Evolutionary conservation across 1,284 basidiomycete species (phyloP), one percentile per base, ranked within the genome.

Genomic region (Tilletiaria anomala): DNA sequence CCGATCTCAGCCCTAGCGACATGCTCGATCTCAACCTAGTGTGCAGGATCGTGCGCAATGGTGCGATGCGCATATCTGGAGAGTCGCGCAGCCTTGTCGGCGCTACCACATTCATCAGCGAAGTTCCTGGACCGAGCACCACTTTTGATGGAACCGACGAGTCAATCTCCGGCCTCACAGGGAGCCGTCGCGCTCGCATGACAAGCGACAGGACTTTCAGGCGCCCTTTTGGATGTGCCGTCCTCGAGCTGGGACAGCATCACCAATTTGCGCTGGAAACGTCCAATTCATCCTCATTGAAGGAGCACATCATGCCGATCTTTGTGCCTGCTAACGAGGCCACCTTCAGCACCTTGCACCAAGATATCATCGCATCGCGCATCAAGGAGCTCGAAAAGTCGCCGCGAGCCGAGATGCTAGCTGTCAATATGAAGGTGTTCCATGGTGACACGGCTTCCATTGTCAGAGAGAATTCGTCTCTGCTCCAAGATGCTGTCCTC

Each of bases 161-260:
- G 3, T 29, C 17, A 21, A 8, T 33, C 6, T 20, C 32, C 18
- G 39, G 22, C 21, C 8, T n/a, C 26, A n/a, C n/a, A n/a, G 51
- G 44, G 2, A 51, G 47, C 42, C 48, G 53, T 3, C 12, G 43
- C 2, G 48, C 46, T 17, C 47, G 56, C 8, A 60, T 61, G 57
- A 43, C 47, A 4, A 43, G 45, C 10, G 53, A 55, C 6, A 54
- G 54, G 41, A 61, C 50, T 35, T 81, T 83, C 57, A 76, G 91
- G 35, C 72, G 89, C 40, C 89, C 91, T 0, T 86, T 96, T 58
- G 91, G 88, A 11, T 94, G 87, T 61, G 89, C 89, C 1, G 82
- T 91, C 4, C 71, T 94, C 40, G 84, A 91, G 58, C 71, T 96
- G 29, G 78, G 79, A 0, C 79, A 85, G 52, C 48, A 59, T 22